Evolutionary conservation across 129 eudicot species (phyloP).

Genomic region (Artemisia tridentata): DNA sequence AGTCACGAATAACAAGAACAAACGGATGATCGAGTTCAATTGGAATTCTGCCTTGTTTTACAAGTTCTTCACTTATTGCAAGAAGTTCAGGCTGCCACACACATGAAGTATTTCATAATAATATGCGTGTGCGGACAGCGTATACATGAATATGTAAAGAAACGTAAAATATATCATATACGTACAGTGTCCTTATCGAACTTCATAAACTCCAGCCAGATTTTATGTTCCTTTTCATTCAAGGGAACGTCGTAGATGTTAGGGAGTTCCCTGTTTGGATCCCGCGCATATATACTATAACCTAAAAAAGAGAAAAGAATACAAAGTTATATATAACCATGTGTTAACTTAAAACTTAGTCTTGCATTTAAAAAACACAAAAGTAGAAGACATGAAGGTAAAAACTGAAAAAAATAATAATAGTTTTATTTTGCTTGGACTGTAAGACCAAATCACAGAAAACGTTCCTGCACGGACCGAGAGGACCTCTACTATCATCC

Average conservation of each 20-base stretch:
- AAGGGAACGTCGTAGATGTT: not conserved
- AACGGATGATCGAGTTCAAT: not conserved
- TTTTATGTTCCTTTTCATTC: not conserved
- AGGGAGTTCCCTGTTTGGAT: not conserved
- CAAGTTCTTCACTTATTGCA: not conserved
- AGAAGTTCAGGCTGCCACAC: not conserved
- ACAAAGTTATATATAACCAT: too few species aligned
- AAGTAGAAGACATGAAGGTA: too few species aligned
- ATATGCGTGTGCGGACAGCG: not conserved
- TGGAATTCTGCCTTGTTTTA: not conserved
- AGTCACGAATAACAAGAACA: constrained; percentile 1
- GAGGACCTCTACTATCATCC: too few species aligned
- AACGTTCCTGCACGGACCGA: too few species aligned
- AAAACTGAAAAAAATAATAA: too few species aligned
- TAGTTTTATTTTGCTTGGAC: too few species aligned
- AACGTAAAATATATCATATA: not conserved
- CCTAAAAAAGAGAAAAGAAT: too few species aligned
- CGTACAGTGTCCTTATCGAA: not conserved
- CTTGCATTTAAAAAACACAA: too few species aligned
- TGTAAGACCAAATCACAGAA: too few species aligned
- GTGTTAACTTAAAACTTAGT: too few species aligned
- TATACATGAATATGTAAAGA: not conserved
- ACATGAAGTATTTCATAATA: not conserved
- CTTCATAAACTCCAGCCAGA: not conserved
- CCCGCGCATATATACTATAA: too few species aligned